These are phyloP conservation scores for Mucor sp. DNA, from an alignment of 371 early-diverging fungal genomes.

Conservation along the genomic window DNA sequence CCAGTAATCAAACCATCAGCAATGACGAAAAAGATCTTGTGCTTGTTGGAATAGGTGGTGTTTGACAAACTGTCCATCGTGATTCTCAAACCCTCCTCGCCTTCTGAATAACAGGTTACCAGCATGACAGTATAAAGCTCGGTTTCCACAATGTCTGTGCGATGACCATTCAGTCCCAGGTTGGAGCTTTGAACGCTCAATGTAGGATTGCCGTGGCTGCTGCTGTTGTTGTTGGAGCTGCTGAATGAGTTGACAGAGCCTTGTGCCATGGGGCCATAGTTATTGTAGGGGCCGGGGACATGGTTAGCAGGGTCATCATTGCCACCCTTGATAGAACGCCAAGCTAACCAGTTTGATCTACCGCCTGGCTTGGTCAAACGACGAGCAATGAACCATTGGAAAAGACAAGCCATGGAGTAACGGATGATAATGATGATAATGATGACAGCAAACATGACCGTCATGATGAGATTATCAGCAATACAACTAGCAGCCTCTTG, in stretches of 20 bases:
- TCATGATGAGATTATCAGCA: slow-evolving; percentile 53
- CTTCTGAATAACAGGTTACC: slow-evolving; percentile 81
- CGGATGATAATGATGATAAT: slow-evolving; percentile 46
- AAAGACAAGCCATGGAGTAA: slow-evolving; percentile 61
- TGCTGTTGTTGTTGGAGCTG: slow-evolving; percentile 50
- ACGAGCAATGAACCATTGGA: slow-evolving; percentile 58
- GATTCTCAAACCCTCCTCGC: slow-evolving; percentile 70
- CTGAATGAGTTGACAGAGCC: slow-evolving; percentile 22
- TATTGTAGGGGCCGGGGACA: slow-evolving; percentile 46
- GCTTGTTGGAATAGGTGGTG: slow-evolving; percentile 64
- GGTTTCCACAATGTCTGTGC: slow-evolving; percentile 42
- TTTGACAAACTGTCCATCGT: slow-evolving; percentile 86
- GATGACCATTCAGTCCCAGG: slow-evolving; percentile 15
- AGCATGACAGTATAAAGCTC: slow-evolving; percentile 59
- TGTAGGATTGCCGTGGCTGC: slow-evolving; percentile 49
- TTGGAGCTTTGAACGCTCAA: slow-evolving; percentile 18
- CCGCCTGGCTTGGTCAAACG: slow-evolving; percentile 50
- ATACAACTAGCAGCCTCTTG: slow-evolving; percentile 56
- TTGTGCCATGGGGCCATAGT: slow-evolving; percentile 37
- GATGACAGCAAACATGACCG: slow-evolving; percentile 46
- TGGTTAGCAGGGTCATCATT: slow-evolving; percentile 54
- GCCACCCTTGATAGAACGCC: slow-evolving; percentile 56
- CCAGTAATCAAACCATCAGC: slow-evolving; percentile 51
- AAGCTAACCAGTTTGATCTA: slow-evolving; percentile 49
- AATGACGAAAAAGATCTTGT: slow-evolving; percentile 55